Percentiles rank a stretch among this genome's conserved stretches.
Evolutionary conservation across 139 green algal genomes (phyloP).

Genomic region (Mychonastes homosphaera): DNA sequence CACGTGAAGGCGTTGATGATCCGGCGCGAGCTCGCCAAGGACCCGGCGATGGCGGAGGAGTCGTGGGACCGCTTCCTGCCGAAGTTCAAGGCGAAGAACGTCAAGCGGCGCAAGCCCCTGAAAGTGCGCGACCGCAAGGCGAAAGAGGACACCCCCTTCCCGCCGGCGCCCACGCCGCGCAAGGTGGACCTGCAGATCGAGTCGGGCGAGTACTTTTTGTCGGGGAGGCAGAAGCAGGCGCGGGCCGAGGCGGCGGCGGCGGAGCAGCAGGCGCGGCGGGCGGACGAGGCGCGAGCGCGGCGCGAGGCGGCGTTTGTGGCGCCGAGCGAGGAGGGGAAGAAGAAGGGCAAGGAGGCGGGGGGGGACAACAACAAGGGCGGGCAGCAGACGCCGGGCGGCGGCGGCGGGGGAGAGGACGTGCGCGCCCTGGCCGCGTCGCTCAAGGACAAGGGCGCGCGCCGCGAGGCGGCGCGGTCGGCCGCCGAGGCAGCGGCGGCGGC

Average conservation of each 20-base stretch:
- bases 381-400: not conserved
- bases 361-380: not conserved
- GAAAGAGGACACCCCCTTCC: slow-evolving; percentile 93
- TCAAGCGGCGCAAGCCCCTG: slow-evolving; percentile 74
- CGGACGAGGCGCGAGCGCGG: slow-evolving; percentile 46
- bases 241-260: slow-evolving; percentile 27
- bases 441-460: slow-evolving; percentile 39
- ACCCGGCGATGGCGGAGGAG: slow-evolving; percentile 71
- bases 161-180: slow-evolving; percentile 76
- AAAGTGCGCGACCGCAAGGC: slow-evolving; percentile 51
- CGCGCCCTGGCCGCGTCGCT: slow-evolving; percentile 30
- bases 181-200: slow-evolving; percentile 88
- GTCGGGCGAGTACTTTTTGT: slow-evolving; percentile 96
- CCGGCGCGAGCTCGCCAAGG: slow-evolving; percentile 94
- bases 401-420: slow-evolving; percentile 16
- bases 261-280: slow-evolving; percentile 31
- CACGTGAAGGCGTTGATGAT: slow-evolving; percentile 99
- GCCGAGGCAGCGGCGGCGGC: slow-evolving; percentile 6
- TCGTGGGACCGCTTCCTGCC: slow-evolving; percentile 97
- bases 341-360: not conserved
- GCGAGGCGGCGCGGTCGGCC: not conserved
- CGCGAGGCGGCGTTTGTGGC: slow-evolving; percentile 76
- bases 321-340: slow-evolving; percentile 39
- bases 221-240: slow-evolving; percentile 56
- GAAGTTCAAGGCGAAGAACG: slow-evolving; percentile 99